These are phyloP conservation scores for Elsinoe australis DNA, from an alignment of 2,329 filamentous ascomycete genomes.

Conservation along the genomic window DNA sequence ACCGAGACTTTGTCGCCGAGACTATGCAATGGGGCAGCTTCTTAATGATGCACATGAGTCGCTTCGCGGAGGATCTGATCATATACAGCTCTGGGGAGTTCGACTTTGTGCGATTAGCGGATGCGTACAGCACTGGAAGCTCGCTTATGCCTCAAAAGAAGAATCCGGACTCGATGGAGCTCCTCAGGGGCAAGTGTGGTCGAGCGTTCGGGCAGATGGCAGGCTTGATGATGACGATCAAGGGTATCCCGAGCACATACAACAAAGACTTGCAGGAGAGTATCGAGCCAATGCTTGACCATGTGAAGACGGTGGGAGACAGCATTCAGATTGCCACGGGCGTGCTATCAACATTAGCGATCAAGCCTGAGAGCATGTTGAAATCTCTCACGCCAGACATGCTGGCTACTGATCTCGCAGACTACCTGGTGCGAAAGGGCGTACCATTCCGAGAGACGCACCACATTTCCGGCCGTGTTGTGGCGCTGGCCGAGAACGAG, in stretches of 20 bases:
- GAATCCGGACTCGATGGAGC: conserved; percentile 66
- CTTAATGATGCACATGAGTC: conserved; percentile 70
- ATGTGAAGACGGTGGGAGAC: conserved; percentile 72
- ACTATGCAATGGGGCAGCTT: conserved; percentile 71
- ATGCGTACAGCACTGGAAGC: conserved; percentile 71
- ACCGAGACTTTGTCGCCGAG: conserved; percentile 77
- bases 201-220: conserved; percentile 74
- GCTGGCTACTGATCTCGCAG: conserved; percentile 65
- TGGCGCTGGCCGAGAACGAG: conserved; percentile 62
- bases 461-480: conserved; percentile 65
- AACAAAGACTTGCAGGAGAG: conserved; percentile 91
- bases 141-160: conserved; percentile 80
- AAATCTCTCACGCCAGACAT: conserved; percentile 74
- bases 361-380: conserved; percentile 67
- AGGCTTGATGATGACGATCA: conserved; percentile 68
- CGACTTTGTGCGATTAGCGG: conserved; percentile 65
- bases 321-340: conserved; percentile 77
- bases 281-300: conserved; percentile 77
- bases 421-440: conserved; percentile 57
- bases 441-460: conserved; percentile 76
- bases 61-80: conserved; percentile 81
- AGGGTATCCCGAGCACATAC: conserved; percentile 72
- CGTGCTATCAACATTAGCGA: conserved; percentile 64
- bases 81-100: conserved; percentile 73
- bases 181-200: conserved; percentile 70